These are phyloP conservation scores for Chrysosporium keratinophilum DNA, from an alignment of 2,329 filamentous ascomycete genomes.

Conservation along the genomic window DNA sequence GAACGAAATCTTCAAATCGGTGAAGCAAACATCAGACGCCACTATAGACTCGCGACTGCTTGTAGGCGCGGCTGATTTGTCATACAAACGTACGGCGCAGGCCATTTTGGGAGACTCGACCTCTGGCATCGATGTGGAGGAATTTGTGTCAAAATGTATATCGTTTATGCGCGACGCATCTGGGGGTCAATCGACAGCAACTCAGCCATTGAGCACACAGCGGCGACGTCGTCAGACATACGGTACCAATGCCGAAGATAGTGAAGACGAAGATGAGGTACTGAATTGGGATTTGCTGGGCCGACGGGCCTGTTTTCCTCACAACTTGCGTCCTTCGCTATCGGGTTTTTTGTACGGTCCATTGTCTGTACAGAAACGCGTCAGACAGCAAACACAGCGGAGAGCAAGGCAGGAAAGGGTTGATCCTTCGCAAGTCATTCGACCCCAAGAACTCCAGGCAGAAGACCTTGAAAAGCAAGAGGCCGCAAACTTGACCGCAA, in stretches of 20 bases:
- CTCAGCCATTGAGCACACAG: constrained; percentile 25
- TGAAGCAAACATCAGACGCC: constrained; percentile 83
- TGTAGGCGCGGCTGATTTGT: constrained; percentile 68
- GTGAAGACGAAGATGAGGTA: constrained; percentile 59
- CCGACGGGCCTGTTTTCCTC: constrained; percentile 61
- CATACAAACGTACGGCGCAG: constrained; percentile 64
- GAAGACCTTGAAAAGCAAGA: constrained; percentile 66
- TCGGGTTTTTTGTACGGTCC: constrained; percentile 81
- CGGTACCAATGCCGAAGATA: constrained; percentile 55
- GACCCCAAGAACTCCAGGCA: constrained; percentile 66
- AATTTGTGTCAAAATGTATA: constrained; percentile 84
- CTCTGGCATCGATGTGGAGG: constrained; percentile 74
- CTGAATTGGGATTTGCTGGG: constrained; percentile 83
- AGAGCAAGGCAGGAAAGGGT: constrained; percentile 60
- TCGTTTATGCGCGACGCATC: constrained; percentile 68
- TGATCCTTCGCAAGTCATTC: constrained; percentile 55
- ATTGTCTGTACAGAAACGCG: constrained; percentile 76
- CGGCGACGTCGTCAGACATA: constrained; percentile 32
- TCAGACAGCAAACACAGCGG: constrained; percentile 59
- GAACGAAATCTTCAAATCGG: constrained; percentile 54
- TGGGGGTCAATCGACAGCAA: constrained; percentile 42
- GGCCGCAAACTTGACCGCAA: constrained; percentile 65
- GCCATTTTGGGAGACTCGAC: constrained; percentile 62
- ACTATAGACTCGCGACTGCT: constrained; percentile 81
- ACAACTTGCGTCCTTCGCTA: constrained; percentile 62